These are phyloP conservation scores for Paraphoma chrysanthemicola DNA, from an alignment of 2,329 filamentous ascomycete genomes.

Conservation along the genomic window DNA sequence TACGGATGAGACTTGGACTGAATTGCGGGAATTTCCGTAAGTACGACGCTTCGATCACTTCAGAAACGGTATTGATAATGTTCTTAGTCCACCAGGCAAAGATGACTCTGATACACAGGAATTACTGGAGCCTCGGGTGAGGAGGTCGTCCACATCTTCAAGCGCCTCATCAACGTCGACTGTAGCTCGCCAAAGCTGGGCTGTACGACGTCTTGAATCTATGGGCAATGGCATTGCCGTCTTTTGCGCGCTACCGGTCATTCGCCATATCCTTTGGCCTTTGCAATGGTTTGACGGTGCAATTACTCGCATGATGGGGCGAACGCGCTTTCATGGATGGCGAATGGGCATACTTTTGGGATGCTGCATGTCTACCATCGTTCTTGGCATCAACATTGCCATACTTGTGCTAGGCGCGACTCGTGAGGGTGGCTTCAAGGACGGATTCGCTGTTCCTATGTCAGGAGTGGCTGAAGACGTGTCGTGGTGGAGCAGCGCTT, in stretches of 20 bases:
- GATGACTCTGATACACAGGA: background rate
- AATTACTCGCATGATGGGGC: background rate
- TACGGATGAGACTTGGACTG: background rate
- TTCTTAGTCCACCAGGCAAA: background rate
- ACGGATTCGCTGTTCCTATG: constrained; percentile 4
- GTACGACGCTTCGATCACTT: background rate
- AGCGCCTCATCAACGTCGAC: constrained; percentile 3
- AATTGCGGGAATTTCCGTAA: constrained; percentile 1
- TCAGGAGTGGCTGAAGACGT: background rate
- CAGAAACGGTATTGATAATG: no score
- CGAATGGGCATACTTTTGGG: constrained; percentile 25
- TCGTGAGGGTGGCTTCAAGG: background rate
- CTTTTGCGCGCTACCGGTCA: background rate
- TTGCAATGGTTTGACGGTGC: background rate
- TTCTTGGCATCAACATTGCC: constrained; percentile 21
- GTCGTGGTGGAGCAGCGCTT: constrained; percentile 7
- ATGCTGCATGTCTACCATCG: constrained; percentile 14
- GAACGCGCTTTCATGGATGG: constrained; percentile 20
- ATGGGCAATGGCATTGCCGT: background rate
- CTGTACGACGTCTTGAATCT: background rate
- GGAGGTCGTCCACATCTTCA: constrained; percentile 2
- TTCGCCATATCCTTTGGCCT: background rate
- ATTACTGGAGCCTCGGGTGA: background rate
- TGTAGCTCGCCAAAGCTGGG: background rate
- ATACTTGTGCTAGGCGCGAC: constrained; percentile 3